A percentile compares a stretch with the other conserved stretches of the same genome.
These are phyloP conservation scores for Stagonosporopsis cucurbitacearum DNA, from an alignment of 2,329 filamentous ascomycete species.

Conservation along the genomic window DNA sequence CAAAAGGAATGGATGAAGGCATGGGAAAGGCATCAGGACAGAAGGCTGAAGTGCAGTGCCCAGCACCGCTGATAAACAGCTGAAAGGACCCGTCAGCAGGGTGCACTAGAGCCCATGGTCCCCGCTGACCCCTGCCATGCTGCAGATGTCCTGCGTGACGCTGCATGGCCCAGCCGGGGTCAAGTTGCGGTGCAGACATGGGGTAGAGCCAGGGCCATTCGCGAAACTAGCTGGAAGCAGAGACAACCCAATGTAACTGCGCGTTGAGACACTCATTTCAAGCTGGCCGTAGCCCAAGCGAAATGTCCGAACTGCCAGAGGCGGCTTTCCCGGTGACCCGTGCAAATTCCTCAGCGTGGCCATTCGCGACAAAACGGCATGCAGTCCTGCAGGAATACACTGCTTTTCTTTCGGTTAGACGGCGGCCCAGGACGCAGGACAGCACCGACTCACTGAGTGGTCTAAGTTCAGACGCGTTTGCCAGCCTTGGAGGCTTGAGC, in stretches of 20 bases:
- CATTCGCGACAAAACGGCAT: conserved; percentile 4
- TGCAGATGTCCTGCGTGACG: conserved; percentile 28
- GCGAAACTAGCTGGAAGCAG: conserved; percentile 27
- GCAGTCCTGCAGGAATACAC: conserved; percentile 14
- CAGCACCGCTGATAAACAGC: conserved; percentile 27
- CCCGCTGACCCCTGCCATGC: conserved; percentile 30
- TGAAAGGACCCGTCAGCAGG: conserved; percentile 19
- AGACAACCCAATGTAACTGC: conserved; percentile 23
- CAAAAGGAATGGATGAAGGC: neutral
- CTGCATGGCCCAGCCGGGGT: conserved; percentile 27
- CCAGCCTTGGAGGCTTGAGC: conserved; percentile 1
- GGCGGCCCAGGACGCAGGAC: conserved; percentile 1
- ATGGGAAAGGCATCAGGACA: neutral
- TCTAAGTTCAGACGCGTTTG: conserved; percentile 10
- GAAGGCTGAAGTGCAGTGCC: conserved; percentile 11
- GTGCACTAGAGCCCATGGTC: conserved; percentile 23
- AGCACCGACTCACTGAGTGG: neutral
- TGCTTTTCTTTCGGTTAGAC: conserved; percentile 16
- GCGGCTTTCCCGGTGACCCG: conserved; percentile 21
- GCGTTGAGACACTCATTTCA: conserved; percentile 19
- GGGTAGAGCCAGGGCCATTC: conserved; percentile 14
- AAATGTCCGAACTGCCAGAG: conserved; percentile 9
- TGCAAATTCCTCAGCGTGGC: conserved; percentile 11
- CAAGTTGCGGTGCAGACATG: conserved; percentile 31
- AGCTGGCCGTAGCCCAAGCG: conserved; percentile 6